These are phyloP conservation scores for Gastrolobium villosum DNA, from an alignment of 306 rosid genomes.

Conservation along the genomic window DNA sequence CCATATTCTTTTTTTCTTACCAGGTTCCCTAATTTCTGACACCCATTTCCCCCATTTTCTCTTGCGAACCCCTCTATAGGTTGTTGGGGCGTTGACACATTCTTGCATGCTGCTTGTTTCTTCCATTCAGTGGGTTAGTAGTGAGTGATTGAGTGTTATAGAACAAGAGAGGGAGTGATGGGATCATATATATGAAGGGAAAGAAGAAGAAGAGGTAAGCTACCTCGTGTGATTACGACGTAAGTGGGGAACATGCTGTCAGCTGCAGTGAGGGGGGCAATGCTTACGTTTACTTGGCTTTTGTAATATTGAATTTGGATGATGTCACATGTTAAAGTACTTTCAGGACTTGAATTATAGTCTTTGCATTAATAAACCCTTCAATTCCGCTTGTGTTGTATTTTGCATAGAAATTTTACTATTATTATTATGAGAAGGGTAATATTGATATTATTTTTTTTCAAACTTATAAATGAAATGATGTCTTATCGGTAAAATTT, in stretches of 20 bases:
- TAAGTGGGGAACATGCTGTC: constrained; percentile 71
- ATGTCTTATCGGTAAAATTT: too few relatives aligned
- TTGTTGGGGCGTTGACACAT: constrained; percentile 18
- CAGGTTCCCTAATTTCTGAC: constrained; percentile 89
- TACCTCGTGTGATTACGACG: constrained; percentile 65
- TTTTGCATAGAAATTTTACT: neutral
- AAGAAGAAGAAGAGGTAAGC: constrained; percentile 18
- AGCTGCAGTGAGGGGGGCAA: constrained; percentile 51
- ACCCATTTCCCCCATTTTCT: constrained; percentile 98
- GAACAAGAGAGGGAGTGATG: constrained; percentile 4
- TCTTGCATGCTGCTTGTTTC: constrained; percentile 35
- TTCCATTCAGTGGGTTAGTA: constrained; percentile 46
- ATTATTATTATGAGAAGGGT: neutral
- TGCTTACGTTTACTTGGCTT: constrained; percentile 34
- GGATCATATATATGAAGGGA: neutral
- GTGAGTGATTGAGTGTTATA: neutral
- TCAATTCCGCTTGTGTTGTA: neutral
- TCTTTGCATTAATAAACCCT: neutral
- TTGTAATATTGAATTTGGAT: constrained; percentile 27
- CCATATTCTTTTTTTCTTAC: constrained; percentile 88
- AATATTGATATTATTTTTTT: too few relatives aligned
- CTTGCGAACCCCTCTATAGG: constrained; percentile 79
- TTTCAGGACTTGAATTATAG: neutral
- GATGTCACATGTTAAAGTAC: neutral
- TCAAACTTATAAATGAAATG: too few relatives aligned